Percentiles rank a stretch among this genome's conserved stretches.
Evolutionary conservation across 2,329 filamentous ascomycete species (phyloP).

Genomic region (Diaporthe sp.): DNA sequence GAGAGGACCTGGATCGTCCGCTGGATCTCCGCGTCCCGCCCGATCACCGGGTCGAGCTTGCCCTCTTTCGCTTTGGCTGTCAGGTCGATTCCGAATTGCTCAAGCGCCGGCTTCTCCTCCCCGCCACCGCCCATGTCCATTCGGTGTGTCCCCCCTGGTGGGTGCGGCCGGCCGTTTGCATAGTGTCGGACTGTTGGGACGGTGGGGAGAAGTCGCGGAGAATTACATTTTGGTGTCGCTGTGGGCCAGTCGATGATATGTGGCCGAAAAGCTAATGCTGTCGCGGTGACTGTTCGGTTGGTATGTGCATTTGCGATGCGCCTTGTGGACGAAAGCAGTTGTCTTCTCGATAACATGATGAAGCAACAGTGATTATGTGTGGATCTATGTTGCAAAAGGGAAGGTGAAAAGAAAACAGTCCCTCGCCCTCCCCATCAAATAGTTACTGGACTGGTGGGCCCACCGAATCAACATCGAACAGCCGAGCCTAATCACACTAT

Average conservation of each 20-base stretch:
- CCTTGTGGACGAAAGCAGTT: slow-evolving; percentile 53
- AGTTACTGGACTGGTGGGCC: neutral
- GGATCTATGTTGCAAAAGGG: neutral
- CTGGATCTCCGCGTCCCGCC: slow-evolving; percentile 91
- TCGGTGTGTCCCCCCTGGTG: slow-evolving; percentile 91
- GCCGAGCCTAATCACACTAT: slow-evolving; percentile 2
- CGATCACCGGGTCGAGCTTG: slow-evolving; percentile 96
- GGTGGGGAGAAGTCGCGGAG: slow-evolving; percentile 51
- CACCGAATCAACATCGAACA: neutral
- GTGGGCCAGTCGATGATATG: neutral
- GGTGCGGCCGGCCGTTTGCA: slow-evolving; percentile 83
- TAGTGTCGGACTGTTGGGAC: slow-evolving; percentile 65
- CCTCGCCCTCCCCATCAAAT: neutral
- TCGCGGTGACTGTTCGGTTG: slow-evolving; percentile 43
- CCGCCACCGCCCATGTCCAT: slow-evolving; percentile 85
- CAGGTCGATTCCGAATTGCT: slow-evolving; percentile 92
- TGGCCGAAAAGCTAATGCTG: slow-evolving; percentile 42
- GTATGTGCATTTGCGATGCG: slow-evolving; percentile 50
- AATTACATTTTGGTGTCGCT: neutral
- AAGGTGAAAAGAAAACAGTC: neutral
- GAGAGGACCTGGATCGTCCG: slow-evolving; percentile 95
- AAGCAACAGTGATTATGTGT: slow-evolving; percentile 7
- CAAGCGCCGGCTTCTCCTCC: slow-evolving; percentile 86
- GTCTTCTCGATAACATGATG: slow-evolving; percentile 57
- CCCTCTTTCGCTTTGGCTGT: slow-evolving; percentile 88